phyloP scores from a whole-genome alignment of 768 basidiomycete species.

The Termitomyces sp. region DNA sequence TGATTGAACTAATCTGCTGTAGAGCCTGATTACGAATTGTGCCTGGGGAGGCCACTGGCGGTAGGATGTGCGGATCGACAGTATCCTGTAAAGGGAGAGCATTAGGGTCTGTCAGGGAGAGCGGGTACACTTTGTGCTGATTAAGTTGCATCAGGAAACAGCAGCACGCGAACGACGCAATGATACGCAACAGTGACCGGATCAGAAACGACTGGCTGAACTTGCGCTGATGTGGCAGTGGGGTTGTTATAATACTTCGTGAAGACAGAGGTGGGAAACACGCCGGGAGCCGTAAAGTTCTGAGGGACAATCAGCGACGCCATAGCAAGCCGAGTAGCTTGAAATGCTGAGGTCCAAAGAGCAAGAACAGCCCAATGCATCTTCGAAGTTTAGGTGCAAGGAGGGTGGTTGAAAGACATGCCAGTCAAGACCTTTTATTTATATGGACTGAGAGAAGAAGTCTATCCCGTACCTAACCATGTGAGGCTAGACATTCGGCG shows the following conservation, averaged over 20 bases:
- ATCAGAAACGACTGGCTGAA: slow-evolving; percentile 74
- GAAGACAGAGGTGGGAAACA: slow-evolving; percentile 62
- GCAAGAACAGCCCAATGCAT: slow-evolving; percentile 2
- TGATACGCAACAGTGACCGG: slow-evolving; percentile 47
- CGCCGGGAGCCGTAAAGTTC: slow-evolving; percentile 53
- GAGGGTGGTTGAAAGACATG: background rate
- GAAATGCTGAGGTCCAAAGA: slow-evolving; percentile 1
- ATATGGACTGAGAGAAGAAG: background rate
- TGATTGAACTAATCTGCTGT: slow-evolving; percentile 51
- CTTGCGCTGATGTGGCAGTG: slow-evolving; percentile 65
- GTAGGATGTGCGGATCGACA: slow-evolving; percentile 59
- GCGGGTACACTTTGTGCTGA: slow-evolving; percentile 54
- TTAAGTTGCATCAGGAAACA: background rate
- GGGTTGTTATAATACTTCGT: slow-evolving; percentile 66
- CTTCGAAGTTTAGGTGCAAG: background rate
- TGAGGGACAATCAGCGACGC: slow-evolving; percentile 26
- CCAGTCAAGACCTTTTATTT: background rate
- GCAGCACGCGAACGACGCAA: background rate
- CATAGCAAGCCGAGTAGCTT: background rate
- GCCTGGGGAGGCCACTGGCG: slow-evolving; percentile 43
- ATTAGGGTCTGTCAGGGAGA: slow-evolving; percentile 57
- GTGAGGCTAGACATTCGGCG: background rate
- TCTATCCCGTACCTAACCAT: background rate
- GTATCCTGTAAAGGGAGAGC: slow-evolving; percentile 54
- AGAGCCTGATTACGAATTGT: slow-evolving; percentile 47